Evolutionary conservation across 331 rosid genomes (phyloP), one percentile per base, ranked within the genome.

Genomic region (Malus hybrid): DNA sequence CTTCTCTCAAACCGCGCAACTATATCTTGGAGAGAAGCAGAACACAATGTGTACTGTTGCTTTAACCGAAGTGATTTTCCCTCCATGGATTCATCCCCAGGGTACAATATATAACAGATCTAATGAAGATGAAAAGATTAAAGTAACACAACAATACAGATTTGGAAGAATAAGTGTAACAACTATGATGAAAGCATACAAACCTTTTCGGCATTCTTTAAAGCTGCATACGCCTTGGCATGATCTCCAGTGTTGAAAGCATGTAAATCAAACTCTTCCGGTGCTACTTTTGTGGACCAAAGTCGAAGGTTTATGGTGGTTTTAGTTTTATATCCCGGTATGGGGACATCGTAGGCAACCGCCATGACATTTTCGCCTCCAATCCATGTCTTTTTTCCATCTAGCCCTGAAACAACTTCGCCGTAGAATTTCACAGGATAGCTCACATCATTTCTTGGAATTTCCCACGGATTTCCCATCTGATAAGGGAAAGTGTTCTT

Each of bases 391-490:
- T 65, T 90, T 71, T 72, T 81, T 36, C 88, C 99, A 86, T 90
- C 96, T 72, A 94, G 81, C 48, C 96, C 96, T 14, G 85, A 64
- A 80, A 84, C 85, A 72, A 94, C 91, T 69, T 92, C 80, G 28
- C 97, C 97, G 28, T 78, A 88, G 82, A 94, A 94, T 83, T 85
- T 92, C 12, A 94, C 74, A 84, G 93, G 91, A 82, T 92, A 92
- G n/a, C 87, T 78, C 67, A 94, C 83, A 72, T 92, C 99, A 82
- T 92, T 88, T 84, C 97, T 90, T 69, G 89, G 79, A 80, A 91
- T 85, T 86, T 94, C 99, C 96, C 99, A 92, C 29, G 99, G 99
- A 86, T 83, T 90, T 6, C 99, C 97, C 87, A 86, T 87, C 97
- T 94, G 87, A 59, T 79, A 78, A 82, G 65, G 69, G 55, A n/a